phyloP scores from a whole-genome alignment of 345 rosid species.

The Hypericum androsaemum region DNA sequence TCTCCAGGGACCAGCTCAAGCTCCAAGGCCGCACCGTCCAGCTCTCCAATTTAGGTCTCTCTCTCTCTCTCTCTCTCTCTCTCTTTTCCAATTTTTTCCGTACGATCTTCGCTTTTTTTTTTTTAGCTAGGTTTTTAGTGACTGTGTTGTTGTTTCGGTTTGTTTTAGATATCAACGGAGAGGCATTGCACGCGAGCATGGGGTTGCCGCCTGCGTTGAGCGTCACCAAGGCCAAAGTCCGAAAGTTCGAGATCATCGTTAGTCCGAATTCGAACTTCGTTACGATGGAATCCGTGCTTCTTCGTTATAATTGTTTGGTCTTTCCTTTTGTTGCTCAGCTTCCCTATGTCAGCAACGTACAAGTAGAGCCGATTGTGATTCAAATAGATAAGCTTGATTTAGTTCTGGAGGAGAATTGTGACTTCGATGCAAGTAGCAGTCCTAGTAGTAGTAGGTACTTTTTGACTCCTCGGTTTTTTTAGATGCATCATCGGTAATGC shows the following conservation, averaged over 20 bases:
- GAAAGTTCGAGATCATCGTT: conserved; percentile 73
- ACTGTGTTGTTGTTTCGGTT: neutral
- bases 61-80: neutral
- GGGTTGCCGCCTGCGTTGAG: conserved; percentile 89
- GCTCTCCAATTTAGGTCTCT: conserved; percentile 74
- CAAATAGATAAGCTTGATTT: conserved; percentile 89
- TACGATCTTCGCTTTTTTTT: neutral
- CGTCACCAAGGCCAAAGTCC: conserved; percentile 82
- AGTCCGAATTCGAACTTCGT: conserved; percentile 11
- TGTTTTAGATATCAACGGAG: conserved; percentile 80
- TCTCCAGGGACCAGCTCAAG: conserved; percentile 94
- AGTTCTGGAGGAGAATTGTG: conserved; percentile 89
- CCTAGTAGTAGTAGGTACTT: conserved; percentile 62
- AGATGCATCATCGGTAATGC: neutral
- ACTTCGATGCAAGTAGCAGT: conserved; percentile 45
- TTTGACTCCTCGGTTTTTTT: conserved; percentile 1
- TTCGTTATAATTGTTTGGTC: neutral
- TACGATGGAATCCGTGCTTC: too few relatives aligned
- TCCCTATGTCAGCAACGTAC: conserved; percentile 83
- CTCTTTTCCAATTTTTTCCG: neutral
- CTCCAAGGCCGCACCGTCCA: conserved; percentile 86
- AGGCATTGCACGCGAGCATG: conserved; percentile 95
- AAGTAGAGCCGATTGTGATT: conserved; percentile 78
- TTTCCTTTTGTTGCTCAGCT: conserved; percentile 33
- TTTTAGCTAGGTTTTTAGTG: neutral